Base-by-base conservation (phyloP, 2,329 filamentous ascomycete species). In the Parasarocladium wereldwijsianum region DNA sequence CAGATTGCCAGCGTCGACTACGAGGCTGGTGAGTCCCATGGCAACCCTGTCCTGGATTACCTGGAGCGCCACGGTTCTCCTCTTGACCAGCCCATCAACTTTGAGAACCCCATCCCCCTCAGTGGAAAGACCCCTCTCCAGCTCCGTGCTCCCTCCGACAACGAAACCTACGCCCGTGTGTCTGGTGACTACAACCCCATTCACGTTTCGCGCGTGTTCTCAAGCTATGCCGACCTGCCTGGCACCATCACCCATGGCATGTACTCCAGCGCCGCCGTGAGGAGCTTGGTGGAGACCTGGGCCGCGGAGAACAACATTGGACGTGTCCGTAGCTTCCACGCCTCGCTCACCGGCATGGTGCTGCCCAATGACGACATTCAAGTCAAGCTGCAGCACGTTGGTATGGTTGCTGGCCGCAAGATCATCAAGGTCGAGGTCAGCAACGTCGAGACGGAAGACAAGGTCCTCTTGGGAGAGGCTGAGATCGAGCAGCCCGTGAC, bases 161-260 rank as follows among this genome's bases (percentile, higher is more conserved):
- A 98, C 58, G 90, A 98, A 64, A 93, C 83, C 17, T 98, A 98
- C 47, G 92, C 90, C 38, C 82, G 85, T 41, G 90, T 98, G 12
- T 98, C 92, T 30, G 90, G 90, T 26, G 90, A 98, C 53, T 98
- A 85, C 70, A 98, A 98, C 58, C 90, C 90, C 15, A 98, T 98
- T 38, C 90, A 98, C 64, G 90, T 98, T 25, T 94, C 90, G 9
- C 80, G 90, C 33, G 84, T 94, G 32, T 98, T 98, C 60, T 82
- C 90, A 18, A 84, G 75, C 58, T 98, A 96, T 46, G 92, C 90
- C 51, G 90, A 86, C 52, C 68, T 98, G 11, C 86, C 86, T 2
- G 92, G 90, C 29, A 98, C 90, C 25, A 98, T 98, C 48, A 98
- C 90, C 2, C 90, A 98, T 51, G 90, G 90, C 51, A 98, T 98